phyloP scores from a whole-genome alignment of 176 grass and related monocot species.

The Oryza brachyantha region DNA sequence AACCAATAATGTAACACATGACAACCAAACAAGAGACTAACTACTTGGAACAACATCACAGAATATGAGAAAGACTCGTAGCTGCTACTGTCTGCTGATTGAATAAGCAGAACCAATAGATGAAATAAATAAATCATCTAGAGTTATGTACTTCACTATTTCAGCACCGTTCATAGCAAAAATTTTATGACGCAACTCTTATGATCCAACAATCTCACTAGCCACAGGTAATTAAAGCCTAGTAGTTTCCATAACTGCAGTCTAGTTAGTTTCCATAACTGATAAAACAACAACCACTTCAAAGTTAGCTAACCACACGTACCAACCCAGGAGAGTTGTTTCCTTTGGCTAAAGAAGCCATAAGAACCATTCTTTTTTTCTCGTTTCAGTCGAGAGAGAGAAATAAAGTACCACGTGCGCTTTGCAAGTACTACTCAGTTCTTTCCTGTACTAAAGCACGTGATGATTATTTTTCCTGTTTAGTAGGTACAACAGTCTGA shows the following conservation, averaged over 20 bases:
- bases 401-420: constrained; percentile 1
- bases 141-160: not conserved
- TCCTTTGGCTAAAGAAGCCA: not conserved
- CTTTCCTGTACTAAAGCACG: not conserved
- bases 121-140: not conserved
- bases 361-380: not conserved
- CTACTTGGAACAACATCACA: not conserved
- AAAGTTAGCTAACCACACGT: constrained; percentile 19
- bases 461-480: not conserved
- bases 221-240: not conserved
- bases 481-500: not conserved
- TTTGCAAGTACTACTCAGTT: constrained; percentile 2
- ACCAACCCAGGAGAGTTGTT: constrained; percentile 3
- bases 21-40: not conserved
- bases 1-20: not conserved
- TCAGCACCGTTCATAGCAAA: not conserved
- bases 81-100: not conserved
- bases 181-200: not conserved
- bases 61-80: not conserved
- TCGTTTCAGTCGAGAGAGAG: not conserved
- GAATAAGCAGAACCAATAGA: not conserved
- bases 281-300: not conserved
- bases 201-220: not conserved
- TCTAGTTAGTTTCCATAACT: not conserved
- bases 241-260: not conserved